Evolutionary conservation across 2,329 filamentous ascomycete species (phyloP).

Genomic region (Sphaerulina vaccinii): DNA sequence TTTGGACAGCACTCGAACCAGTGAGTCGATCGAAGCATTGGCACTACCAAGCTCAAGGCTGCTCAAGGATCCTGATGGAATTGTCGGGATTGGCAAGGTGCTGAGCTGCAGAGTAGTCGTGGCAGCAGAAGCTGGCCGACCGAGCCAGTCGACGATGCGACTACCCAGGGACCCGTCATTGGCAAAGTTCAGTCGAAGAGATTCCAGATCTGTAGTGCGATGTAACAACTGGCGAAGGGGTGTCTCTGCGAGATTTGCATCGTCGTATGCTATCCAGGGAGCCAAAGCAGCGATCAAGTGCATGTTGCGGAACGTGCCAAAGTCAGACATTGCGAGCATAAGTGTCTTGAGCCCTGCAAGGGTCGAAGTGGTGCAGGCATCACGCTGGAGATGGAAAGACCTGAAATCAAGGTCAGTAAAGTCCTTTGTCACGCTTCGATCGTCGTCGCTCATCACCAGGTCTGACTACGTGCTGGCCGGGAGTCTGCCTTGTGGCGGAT

Average conservation of each 20-base stretch:
- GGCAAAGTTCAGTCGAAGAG: slow-evolving; percentile 31
- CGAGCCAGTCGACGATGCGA: slow-evolving; percentile 17
- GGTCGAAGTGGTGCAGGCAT: background rate
- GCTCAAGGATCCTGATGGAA: background rate
- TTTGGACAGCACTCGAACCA: slow-evolving; percentile 24
- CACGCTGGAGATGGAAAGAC: background rate
- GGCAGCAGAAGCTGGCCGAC: background rate
- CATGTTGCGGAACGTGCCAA: background rate
- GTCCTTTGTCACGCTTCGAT: background rate
- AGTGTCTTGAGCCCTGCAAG: slow-evolving; percentile 23
- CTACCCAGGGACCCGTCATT: background rate
- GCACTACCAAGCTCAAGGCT: slow-evolving; percentile 4
- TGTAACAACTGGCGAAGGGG: slow-evolving; percentile 23
- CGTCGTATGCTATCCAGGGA: slow-evolving; percentile 4
- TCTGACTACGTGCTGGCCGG: background rate
- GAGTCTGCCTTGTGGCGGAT: background rate
- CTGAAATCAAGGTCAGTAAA: background rate
- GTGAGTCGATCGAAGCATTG: background rate
- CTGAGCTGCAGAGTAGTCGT: background rate
- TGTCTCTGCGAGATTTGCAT: slow-evolving; percentile 8
- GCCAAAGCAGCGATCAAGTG: background rate
- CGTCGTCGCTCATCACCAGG: too few relatives aligned
- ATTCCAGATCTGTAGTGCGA: slow-evolving; percentile 19
- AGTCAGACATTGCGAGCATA: slow-evolving; percentile 21
- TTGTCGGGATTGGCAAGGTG: background rate